Evolutionary conservation across 2,329 filamentous ascomycete genomes (phyloP).

Genomic region (Blastomyces parvus): DNA sequence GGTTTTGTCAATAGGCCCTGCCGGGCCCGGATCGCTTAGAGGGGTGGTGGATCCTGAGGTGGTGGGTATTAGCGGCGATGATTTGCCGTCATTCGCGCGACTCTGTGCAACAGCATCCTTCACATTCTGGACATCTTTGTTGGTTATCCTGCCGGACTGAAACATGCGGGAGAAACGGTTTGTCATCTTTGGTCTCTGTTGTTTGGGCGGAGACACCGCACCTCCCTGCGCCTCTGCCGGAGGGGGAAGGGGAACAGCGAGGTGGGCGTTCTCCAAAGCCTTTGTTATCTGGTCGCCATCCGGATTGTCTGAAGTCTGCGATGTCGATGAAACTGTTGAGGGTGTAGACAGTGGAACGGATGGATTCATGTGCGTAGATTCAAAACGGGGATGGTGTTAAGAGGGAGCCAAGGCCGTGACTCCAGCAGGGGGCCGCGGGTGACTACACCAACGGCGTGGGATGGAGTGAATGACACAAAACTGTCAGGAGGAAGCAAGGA

Average conservation of each 20-base stretch:
- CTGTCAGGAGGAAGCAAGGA: slow-evolving; percentile 5
- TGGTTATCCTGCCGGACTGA: slow-evolving; percentile 29
- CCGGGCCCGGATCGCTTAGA: neutral
- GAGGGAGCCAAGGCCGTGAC: slow-evolving; percentile 19
- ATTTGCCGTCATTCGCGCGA: slow-evolving; percentile 25
- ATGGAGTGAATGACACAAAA: neutral
- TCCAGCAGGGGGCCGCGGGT: slow-evolving; percentile 13
- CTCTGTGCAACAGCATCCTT: slow-evolving; percentile 30
- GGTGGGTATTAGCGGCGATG: neutral
- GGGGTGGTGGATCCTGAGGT: neutral
- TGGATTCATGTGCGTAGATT: slow-evolving; percentile 33
- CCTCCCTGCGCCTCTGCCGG: slow-evolving; percentile 23
- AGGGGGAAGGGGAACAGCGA: slow-evolving; percentile 16
- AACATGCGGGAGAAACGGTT: slow-evolving; percentile 40
- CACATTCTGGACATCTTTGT: slow-evolving; percentile 25
- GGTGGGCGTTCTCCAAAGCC: slow-evolving; percentile 36
- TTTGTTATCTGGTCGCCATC: slow-evolving; percentile 32
- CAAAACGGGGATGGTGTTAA: slow-evolving; percentile 17
- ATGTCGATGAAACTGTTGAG: slow-evolving; percentile 36
- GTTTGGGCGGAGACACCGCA: slow-evolving; percentile 29
- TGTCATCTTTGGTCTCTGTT: slow-evolving; percentile 35
- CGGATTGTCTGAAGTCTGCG: slow-evolving; percentile 29
- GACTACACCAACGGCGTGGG: neutral
- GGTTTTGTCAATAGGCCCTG: slow-evolving; percentile 7
- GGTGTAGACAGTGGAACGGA: slow-evolving; percentile 34